Evolutionary conservation across 2,329 filamentous ascomycete genomes (phyloP).

Genomic region (Aspergillus arachidicola): DNA sequence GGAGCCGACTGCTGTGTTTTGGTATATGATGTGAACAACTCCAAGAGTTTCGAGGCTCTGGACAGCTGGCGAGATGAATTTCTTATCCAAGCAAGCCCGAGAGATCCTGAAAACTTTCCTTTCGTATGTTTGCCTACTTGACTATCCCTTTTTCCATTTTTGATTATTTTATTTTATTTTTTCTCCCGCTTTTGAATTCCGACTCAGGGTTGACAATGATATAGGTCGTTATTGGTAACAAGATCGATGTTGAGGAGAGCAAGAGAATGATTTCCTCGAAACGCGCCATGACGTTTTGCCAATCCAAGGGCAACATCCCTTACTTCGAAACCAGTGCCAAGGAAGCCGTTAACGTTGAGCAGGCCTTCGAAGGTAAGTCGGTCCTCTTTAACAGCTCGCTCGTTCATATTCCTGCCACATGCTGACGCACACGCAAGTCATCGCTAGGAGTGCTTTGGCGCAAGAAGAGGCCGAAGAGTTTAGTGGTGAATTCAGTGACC

Average conservation of each 20-base stretch:
- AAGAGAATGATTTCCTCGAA: constrained; percentile 97
- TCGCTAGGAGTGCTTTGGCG: constrained; percentile 89
- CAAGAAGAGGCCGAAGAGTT: constrained; percentile 99
- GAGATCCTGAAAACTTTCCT: constrained; percentile 95
- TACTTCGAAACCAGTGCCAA: constrained; percentile 99
- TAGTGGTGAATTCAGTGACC: constrained; percentile 94
- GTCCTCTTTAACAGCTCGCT: background rate
- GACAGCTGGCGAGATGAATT: constrained; percentile 99
- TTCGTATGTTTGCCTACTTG: constrained; percentile 71
- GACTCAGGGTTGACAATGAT: background rate
- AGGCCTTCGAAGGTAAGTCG: constrained; percentile 69
- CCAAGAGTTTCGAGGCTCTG: constrained; percentile 97
- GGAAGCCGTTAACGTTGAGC: constrained; percentile 97
- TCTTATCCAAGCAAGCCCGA: constrained; percentile 91
- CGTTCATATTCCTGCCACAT: background rate
- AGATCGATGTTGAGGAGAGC: constrained; percentile 97
- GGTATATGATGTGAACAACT: constrained; percentile 98
- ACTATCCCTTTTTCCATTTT: too few relatives aligned
- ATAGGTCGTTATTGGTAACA: constrained; percentile 94
- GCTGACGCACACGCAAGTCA: constrained; percentile 61
- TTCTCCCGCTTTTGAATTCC: background rate
- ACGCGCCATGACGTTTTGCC: constrained; percentile 94
- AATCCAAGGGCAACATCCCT: constrained; percentile 94
- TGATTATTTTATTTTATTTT: background rate
- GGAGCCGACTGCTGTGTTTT: constrained; percentile 97